Base-by-base conservation (phyloP, 768 basidiomycete genomes). In the Boletales sp. region DNA sequence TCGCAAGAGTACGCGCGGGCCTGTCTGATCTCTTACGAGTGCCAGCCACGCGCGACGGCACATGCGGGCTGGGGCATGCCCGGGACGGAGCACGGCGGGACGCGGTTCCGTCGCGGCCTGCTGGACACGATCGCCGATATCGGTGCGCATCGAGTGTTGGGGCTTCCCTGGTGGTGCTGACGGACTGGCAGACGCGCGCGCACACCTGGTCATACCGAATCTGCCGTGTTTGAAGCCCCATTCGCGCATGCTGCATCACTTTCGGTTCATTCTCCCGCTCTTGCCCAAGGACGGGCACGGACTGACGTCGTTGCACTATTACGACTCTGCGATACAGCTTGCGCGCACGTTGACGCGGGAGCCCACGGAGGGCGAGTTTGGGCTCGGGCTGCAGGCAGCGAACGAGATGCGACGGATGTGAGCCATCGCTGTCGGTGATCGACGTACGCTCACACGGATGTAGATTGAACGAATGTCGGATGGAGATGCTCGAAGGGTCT, bases 1-100 rank as follows among this genome's bases (percentile, higher is more conserved):
- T 72, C 77, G 45, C 84, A 85, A 62, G 89, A 92, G 61, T 89
- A 84, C 64, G 75, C 82, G n/a, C 84, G 89, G 21, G 72, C 82
- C 17, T 88, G 86, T 66, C 70, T 89, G 36, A 75, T 90, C 55
- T 74, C 83, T 9, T 81, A 84, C 66, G 82, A 86, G 66, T 83
- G 84, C 29, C 74, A 83, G 53, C 88, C 89, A 18, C 81, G 79
- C 65, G 78, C 80, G 47, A 78, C 77, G 5, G 67, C 72, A 58
- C 87, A 86, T 57, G 79, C 81, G 38, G 89, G 89, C 12, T 90
- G 88, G 87, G 87, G 89, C 19, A 69, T 74, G 55, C 87, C 64
- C 79, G 87, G 83, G 32, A 83, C 81, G 7, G 75, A 76, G 55
- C 78, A 80, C 64, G 78, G 72, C 15, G 84, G 79, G 32, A 64